Conservation (phyloP, 2,329 filamentous ascomycete species). For the Grosmannia serpens region DNA sequence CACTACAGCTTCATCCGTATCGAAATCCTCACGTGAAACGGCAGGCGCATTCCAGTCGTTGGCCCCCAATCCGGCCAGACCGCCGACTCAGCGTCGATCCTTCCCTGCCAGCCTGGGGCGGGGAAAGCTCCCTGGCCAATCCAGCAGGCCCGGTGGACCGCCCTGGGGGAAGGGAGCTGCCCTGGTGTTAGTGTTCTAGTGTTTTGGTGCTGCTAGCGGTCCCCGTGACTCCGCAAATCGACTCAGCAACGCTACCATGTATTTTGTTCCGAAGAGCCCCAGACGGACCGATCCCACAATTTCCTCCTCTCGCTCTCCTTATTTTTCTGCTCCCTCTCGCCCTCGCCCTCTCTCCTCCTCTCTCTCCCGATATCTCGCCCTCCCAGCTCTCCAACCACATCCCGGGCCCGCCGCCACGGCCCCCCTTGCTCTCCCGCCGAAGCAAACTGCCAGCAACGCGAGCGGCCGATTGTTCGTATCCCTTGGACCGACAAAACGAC, state of each 20-base stretch:
- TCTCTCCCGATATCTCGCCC: neutral
- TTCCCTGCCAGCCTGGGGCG: too few species aligned
- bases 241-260: neutral
- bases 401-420: too few species aligned
- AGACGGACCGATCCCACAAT: neutral
- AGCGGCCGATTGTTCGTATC: neutral
- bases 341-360: neutral
- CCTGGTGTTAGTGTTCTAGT: too few species aligned
- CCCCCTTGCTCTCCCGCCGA: neutral
- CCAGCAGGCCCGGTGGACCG: neutral
- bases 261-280: neutral
- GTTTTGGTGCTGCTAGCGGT: neutral
- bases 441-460: neutral
- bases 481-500: neutral
- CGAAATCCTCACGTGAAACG: too few species aligned
- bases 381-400: too few species aligned
- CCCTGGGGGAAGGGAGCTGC: too few species aligned
- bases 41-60: too few species aligned
- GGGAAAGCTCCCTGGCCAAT: neutral
- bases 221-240: neutral
- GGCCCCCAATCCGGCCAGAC: too few species aligned
- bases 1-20: too few species aligned
- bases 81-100: too few species aligned
- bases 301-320: neutral
- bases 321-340: neutral